Conservation (phyloP, 2,329 filamentous ascomycete genomes). For the Bisporella sp. region DNA sequence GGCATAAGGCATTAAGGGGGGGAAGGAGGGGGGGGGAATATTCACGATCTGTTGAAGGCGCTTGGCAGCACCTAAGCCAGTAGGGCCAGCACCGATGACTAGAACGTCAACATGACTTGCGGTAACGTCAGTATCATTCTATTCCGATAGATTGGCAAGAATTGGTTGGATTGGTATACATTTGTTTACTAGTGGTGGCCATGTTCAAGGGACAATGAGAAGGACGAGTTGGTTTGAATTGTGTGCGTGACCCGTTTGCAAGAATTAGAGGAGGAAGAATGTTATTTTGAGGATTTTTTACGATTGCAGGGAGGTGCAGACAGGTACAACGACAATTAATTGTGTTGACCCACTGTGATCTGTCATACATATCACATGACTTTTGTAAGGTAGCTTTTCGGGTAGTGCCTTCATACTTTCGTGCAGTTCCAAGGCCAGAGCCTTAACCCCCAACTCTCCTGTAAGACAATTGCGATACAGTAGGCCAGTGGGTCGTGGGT, state of each 20-base stretch:
- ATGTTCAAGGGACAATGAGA: background rate
- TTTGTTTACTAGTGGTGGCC: background rate
- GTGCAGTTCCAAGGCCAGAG: too few relatives aligned
- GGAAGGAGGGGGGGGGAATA: background rate
- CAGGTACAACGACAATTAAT: too few relatives aligned
- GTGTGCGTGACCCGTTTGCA: background rate
- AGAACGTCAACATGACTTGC: constrained; percentile 83
- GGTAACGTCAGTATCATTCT: background rate
- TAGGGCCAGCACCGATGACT: constrained; percentile 95
- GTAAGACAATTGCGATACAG: too few relatives aligned
- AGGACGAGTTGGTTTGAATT: background rate
- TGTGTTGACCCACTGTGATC: too few relatives aligned
- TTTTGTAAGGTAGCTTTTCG: too few relatives aligned
- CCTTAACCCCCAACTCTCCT: too few relatives aligned
- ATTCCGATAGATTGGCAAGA: background rate
- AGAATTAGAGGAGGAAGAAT: background rate
- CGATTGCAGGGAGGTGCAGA: too few relatives aligned
- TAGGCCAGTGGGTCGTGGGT: too few relatives aligned
- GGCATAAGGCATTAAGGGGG: constrained; percentile 8
- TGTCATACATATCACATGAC: too few relatives aligned
- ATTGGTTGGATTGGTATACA: background rate
- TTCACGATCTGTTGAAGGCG: constrained; percentile 87
- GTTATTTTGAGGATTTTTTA: background rate
- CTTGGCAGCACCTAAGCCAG: constrained; percentile 95
- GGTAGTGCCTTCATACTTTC: too few relatives aligned